These are phyloP conservation scores for Populus simonii DNA, from an alignment of 345 rosid genomes.

Conservation along the genomic window DNA sequence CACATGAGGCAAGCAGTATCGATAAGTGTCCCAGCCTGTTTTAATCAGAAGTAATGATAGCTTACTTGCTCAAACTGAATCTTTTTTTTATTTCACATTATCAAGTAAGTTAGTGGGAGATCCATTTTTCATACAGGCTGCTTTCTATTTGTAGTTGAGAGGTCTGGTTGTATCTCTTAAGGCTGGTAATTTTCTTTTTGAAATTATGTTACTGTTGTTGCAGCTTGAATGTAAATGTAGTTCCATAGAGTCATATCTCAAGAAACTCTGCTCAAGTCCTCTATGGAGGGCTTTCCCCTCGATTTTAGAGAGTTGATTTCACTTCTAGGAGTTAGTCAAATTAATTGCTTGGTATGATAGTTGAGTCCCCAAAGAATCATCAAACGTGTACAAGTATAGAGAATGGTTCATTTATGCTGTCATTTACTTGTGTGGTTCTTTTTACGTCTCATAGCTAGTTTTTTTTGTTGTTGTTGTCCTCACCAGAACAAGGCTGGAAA, in stretches of 20 bases:
- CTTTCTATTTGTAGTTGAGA: neutral
- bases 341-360: neutral
- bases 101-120: neutral
- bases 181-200: neutral
- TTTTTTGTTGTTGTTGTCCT: neutral
- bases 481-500: constrained; percentile 70
- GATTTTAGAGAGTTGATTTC: neutral
- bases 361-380: neutral
- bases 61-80: neutral
- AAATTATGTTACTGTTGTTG: neutral
- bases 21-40: constrained; percentile 64
- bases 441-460: neutral
- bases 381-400: neutral
- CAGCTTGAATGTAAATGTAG: neutral
- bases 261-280: neutral
- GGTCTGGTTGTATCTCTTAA: neutral
- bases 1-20: constrained; percentile 60
- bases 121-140: neutral
- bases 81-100: neutral
- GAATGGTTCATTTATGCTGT: neutral
- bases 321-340: too few species aligned
- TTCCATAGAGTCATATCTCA: too few species aligned
- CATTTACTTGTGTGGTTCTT: neutral
- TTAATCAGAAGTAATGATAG: constrained; percentile 59
- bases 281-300: neutral